Evolutionary conservation across 176 grass and related monocot genomes (phyloP), one percentile per base, ranked within the genome.

Genomic region (Oryza longistaminata): DNA sequence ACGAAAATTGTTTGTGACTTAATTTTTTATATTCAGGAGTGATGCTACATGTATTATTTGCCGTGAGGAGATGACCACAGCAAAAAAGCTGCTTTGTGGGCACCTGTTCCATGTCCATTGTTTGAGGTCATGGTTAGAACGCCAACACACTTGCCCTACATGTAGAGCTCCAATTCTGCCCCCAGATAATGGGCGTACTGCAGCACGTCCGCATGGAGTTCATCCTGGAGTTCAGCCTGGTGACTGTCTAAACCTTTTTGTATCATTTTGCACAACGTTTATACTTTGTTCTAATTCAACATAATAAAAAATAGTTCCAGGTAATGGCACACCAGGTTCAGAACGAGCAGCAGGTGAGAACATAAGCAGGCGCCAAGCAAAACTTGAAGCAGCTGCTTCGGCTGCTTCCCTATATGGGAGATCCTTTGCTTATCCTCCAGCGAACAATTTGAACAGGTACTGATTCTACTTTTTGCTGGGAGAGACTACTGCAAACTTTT

Each of bases 11-110:
- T 61, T 65, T 31, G 16, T 79, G 17, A 79, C 72, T 55, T 66
- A 26, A 6, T 15, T 45, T 66, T 29, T 58, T 68, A 11, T 80
- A 67, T 86, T 68, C 91, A 98, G 96, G 83, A 92, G 91, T 1
- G 96, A 98, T 65, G 96, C 91, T 24, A 98, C 91, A 88, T 98
- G 96, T 80, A 98, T 98, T 74, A 98, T 98, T 88, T 98, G 96
- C 77, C 93, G 96, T 64, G 96, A 98, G 69, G 96, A 98, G 78
- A 98, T 98, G 96, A 89, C 93, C 14, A 86, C 88, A 70, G 96
- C 91, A 58, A 98, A 98, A 71, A 98, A 94, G 73, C 84, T 98
- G 71, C 81, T 92, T 33, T 98, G 96, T 78, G 96, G 96, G 70
- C 96, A 98, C 83, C 85, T 98, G 78, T 98, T 98, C 73, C 96